Percentiles rank a stretch among this genome's conserved stretches.
Evolutionary conservation across 495 filamentous ascomycete genomes (phyloP).

Genomic region (Aspergillus carlsbadensis): DNA sequence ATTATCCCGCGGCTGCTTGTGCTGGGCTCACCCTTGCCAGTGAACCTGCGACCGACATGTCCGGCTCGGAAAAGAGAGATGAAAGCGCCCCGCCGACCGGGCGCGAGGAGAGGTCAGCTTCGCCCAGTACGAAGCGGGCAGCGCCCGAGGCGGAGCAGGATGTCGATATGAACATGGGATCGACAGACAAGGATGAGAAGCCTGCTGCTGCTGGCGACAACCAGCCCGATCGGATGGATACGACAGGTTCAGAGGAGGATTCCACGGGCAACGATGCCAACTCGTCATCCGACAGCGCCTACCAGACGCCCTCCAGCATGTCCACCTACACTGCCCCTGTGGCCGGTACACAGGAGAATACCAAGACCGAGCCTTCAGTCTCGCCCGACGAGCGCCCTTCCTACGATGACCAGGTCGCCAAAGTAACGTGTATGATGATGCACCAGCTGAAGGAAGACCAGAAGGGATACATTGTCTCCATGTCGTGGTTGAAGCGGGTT

Average conservation of each 20-base stretch:
- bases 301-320: conserved; percentile 33
- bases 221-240: conserved; percentile 22
- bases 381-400: conserved; percentile 41
- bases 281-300: conserved; percentile 23
- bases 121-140: conserved; percentile 52
- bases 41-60: conserved; percentile 56
- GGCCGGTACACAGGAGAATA: conserved; percentile 13
- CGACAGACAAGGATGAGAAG: conserved; percentile 18
- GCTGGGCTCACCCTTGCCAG: conserved; percentile 66
- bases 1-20: conserved; percentile 72
- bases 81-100: conserved; percentile 21
- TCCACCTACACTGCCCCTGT: conserved; percentile 28
- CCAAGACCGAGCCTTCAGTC: conserved; percentile 16
- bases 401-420: conserved; percentile 76
- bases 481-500: conserved; percentile 74
- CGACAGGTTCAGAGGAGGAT: conserved; percentile 24
- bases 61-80: conserved; percentile 34
- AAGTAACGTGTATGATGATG: conserved; percentile 57
- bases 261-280: conserved; percentile 20
- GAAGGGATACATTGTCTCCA: conserved; percentile 75
- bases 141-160: conserved; percentile 48
- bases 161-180: conserved; percentile 29
- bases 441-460: conserved; percentile 62
- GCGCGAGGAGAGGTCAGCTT: conserved; percentile 42
- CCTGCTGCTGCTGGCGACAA: conserved; percentile 21